phyloP scores from a whole-genome alignment of 768 basidiomycete genomes.

The Serendipita sp. region DNA sequence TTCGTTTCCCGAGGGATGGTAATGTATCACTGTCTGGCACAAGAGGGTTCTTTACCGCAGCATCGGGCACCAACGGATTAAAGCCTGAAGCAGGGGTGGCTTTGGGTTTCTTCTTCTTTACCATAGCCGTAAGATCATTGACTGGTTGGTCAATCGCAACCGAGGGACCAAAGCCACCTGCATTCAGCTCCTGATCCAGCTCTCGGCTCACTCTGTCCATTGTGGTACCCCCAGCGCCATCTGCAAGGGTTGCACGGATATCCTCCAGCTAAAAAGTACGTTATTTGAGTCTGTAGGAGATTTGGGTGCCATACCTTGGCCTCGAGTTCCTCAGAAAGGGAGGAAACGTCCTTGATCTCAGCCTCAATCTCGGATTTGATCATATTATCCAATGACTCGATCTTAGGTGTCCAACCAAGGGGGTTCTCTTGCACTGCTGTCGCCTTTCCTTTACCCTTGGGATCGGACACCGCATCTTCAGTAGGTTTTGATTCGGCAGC shows the following conservation, averaged over 20 bases:
- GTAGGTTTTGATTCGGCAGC: slow-evolving; percentile 16
- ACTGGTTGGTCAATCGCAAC: slow-evolving; percentile 28
- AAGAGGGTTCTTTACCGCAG: not conserved
- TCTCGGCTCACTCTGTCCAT: slow-evolving; percentile 55
- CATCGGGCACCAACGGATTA: not conserved
- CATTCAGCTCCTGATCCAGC: slow-evolving; percentile 53
- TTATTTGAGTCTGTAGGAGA: not conserved
- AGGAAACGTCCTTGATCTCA: slow-evolving; percentile 65
- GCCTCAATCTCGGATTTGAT: slow-evolving; percentile 52
- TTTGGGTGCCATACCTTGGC: slow-evolving; percentile 40
- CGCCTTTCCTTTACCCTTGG: slow-evolving; percentile 50
- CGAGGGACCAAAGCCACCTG: slow-evolving; percentile 17
- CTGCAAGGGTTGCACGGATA: slow-evolving; percentile 62
- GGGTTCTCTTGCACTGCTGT: slow-evolving; percentile 4
- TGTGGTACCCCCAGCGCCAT: slow-evolving; percentile 36
- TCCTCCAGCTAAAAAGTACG: slow-evolving; percentile 59
- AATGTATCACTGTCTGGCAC: not conserved
- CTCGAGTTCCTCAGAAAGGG: slow-evolving; percentile 63
- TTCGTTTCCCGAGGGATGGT: not conserved
- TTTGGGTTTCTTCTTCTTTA: slow-evolving; percentile 74
- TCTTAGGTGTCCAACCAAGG: slow-evolving; percentile 6
- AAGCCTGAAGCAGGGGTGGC: slow-evolving; percentile 10
- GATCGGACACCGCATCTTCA: slow-evolving; percentile 31
- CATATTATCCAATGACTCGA: slow-evolving; percentile 46
- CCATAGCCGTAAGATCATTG: slow-evolving; percentile 70